Evolutionary conservation across 2,329 filamentous ascomycete genomes (phyloP), one percentile per base, ranked within the genome.

Genomic region (Teratosphaeria gauchensis): DNA sequence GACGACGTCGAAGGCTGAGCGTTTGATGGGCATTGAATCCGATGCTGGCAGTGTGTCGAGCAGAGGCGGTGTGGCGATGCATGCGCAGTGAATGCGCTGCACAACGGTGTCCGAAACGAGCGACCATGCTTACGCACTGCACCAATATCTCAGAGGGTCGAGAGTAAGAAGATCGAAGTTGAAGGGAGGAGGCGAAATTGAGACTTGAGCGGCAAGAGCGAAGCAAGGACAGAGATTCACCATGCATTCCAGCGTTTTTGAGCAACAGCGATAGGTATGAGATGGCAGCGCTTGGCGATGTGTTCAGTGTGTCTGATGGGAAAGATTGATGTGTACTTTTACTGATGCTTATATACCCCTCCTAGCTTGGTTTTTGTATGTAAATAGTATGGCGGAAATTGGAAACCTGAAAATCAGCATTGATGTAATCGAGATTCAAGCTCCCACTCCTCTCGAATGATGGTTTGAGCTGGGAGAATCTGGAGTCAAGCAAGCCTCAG

Each of bases 11-110:
- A 59, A 59, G 51, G 54, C 57, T 5, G 59, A 59, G 57, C 33
- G 57, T 7, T 32, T 59, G 57, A 54, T 57, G 57, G 59, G 59
- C 12, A 56, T 59, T 9, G 51, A 21, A 16, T 31, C 51, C 4
- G 24, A 53, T 8, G 16, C 51, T 6, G 24, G 51, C 21, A 53
- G 51, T 28, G 7, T 53, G 19, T 53, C 51, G 42, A 53, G 51
- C 51, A 31, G 51, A 31, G 51, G 51, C 16, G 42, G 42, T 21
- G 42, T 24, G 42, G 19, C 42, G 42, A 48, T 48, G 42, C 42
- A 48, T 8, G 42, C 42, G 16, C 42, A 48, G 42, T 48, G 5
- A 21, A n/a, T 5, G n/a, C 21, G 42, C n/a, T 48, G 2, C 42
- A 16, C 8, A 4, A 38, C 35, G 35, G 16, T 4, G 35, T 14